Evolutionary conservation across 169 alveolate species (phyloP), one percentile per base, ranked within the genome.

Genomic region (Eimeria sp.): DNA sequence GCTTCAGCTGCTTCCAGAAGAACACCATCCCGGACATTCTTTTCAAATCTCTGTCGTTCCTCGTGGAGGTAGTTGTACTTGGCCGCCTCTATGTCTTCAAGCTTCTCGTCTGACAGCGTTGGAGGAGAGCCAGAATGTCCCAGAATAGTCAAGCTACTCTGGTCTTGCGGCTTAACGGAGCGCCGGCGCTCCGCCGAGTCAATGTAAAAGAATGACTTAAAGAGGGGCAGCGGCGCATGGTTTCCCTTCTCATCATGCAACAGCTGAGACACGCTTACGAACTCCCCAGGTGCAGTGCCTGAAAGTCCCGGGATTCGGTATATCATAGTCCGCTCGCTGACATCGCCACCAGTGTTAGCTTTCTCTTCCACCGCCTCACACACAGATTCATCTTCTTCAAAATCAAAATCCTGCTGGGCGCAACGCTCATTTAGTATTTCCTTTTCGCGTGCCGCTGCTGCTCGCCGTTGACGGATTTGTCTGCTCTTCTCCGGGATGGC

Each of bases 201-300:
- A 54, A 95, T 58, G 93, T 95, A 95, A 71, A 95, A 95, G 90
- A 95, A 95, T 40, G 93, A 72, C n/a, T 72, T 87, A 60, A 95
- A 95, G 62, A 95, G 82, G 9, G 95, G 97, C 11, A 89, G 87
- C 1, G 97, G 93, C 9, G 95, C 95, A 49, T 85, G 91, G 33
- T 62, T 95, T 11, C 97, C 97, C 46, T 95, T 78, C 33, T 95
- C 87, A 30, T 95, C 87, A 58, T 95, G 95, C 83, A 85, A 14
- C 90, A 95, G 62, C 30, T 95, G 95, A 27, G 97, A 87, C 18
- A 95, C 91, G 71, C 33, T 95, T 40, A 95, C 95, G 71, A 78
- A 95, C 71, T 95, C 96, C 23, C 98, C 95, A 11, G 95, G 95
- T 6, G 95, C 95, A 33, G 95, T 91, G 62, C 95, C 95, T 78